Evolutionary conservation across 2,329 filamentous ascomycete species (phyloP), one percentile per base, ranked within the genome.

Genomic region (Mycosphaerella arachidis): DNA sequence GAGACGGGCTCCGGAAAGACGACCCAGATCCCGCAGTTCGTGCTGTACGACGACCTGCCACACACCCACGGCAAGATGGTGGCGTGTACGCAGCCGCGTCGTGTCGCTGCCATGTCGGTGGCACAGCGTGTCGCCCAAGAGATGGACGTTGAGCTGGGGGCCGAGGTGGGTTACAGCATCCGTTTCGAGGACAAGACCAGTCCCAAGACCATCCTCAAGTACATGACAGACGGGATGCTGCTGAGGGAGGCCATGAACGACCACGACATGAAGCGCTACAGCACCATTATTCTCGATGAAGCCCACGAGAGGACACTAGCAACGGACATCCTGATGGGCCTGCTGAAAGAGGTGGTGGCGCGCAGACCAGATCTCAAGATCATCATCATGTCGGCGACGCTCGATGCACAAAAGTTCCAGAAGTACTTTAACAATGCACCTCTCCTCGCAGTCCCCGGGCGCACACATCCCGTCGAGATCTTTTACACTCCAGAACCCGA

Each of bases 201-300:
- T 54, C 85, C 86, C 59, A 92, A 90, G 76, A 99, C 94, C 1
- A 85, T 95, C 62, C 85, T 99, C 73, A 99, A 99, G 81, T 99
- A 99, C 81, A 99, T 99, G 94, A 99, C 95, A 48, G 94, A 99
- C 73, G 95, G 95, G 85, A 97, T 99, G 89, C 86, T 99, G 70
- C 82, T 97, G 71, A 83, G 94, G 71, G 94, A 99, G 78, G 92
- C 94, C 59, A 96, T 99, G 87, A 88, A 97, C 76, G 94, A 99
- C 75, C 90, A 92, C 72, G 85, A 95, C 68, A 85, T 99, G 78
- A 88, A 84, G 54, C 89, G 92, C 57, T 99, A 99, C 79, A 94
- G 91, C 81, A 95, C 91, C 71, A 97, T 99, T 73, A 97, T 99
- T 76, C 88, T 99, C 63, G 94, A 99, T 75, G 94, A 99, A 76